Conservation (phyloP, 805 yeast genomes). For the Lipomyces yamanashiensis region DNA sequence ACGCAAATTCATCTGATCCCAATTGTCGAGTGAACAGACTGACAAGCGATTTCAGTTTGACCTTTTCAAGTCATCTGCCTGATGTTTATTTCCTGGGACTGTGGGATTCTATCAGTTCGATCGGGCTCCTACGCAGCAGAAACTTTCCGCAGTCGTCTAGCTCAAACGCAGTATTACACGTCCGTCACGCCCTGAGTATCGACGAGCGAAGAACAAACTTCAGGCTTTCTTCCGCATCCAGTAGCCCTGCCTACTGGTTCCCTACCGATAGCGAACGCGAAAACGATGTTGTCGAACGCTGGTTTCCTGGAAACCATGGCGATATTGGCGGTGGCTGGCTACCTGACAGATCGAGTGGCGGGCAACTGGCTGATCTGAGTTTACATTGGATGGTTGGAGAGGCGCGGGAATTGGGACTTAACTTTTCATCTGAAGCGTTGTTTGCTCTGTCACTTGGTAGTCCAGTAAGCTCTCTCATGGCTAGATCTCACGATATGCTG, state of each 20-base stretch:
- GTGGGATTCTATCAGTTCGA: slow-evolving; percentile 72
- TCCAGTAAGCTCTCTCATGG: slow-evolving; percentile 38
- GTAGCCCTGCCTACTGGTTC: slow-evolving; percentile 1
- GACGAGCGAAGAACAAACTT: slow-evolving; percentile 71
- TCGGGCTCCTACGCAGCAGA: slow-evolving; percentile 62
- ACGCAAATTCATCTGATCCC: slow-evolving; percentile 57
- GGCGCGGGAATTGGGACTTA: slow-evolving; percentile 57
- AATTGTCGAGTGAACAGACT: slow-evolving; percentile 50
- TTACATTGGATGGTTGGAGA: slow-evolving; percentile 66
- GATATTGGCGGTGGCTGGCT: slow-evolving; percentile 75
- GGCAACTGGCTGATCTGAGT: slow-evolving; percentile 55
- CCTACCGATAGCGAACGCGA: slow-evolving; percentile 2
- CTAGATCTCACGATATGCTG: slow-evolving; percentile 33
- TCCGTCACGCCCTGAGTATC: slow-evolving; percentile 68
- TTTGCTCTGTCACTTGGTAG: slow-evolving; percentile 50
- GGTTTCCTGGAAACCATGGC: slow-evolving; percentile 74
- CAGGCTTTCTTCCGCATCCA: slow-evolving; percentile 49
- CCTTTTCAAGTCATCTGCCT: slow-evolving; percentile 56
- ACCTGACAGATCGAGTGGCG: slow-evolving; percentile 50
- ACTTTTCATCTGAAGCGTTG: slow-evolving; percentile 51
- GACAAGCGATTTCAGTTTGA: slow-evolving; percentile 54
- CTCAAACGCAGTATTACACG: slow-evolving; percentile 52
- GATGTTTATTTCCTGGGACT: slow-evolving; percentile 64
- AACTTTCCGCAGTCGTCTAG: slow-evolving; percentile 56
- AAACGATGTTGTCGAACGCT: slow-evolving; percentile 55